Base-by-base conservation (phyloP, 2,329 filamentous ascomycete genomes). In the Penicillium sp. region DNA sequence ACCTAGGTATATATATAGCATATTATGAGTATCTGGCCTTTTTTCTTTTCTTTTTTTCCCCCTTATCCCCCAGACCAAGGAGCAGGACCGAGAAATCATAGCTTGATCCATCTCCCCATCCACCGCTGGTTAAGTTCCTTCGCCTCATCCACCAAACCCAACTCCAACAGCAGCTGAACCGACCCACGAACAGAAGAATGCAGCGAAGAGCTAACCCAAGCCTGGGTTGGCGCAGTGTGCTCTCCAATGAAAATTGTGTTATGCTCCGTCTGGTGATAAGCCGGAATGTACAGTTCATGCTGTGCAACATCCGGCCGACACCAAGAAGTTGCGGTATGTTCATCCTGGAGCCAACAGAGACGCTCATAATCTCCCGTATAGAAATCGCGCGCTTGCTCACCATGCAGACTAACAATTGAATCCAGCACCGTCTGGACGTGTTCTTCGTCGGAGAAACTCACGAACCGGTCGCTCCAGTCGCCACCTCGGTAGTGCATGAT, bases 121-220 rank as follows among this genome's bases (percentile, higher is more conserved):
- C 82, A 85, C 52, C 77, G 77, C 33, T 79, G 70, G 8, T 78
- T 79, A 6, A 83, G 71, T 43, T 75, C 67, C 68, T 85, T 85
- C 2, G 83, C 83, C 67, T 85, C 83, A 59, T 86, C 82, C 0
- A 85, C 81, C 41, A 86, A 65, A 0, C 83, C 83, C 63, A 85
- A 68, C 57, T 80, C 76, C 63, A 63, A 52, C 10, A 68, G 53
- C 32, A 68, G 45, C 51, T 69, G 64, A 4, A 67, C 51, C 5
- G 56, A 53, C 8, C 66, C 66, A 15, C 62, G 51, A 15, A 64
- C 57, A 28, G 62, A 54, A n/a, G 62, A 66, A 12, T 67, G 56
- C 21, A 67, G 43, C 3, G 60, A 58, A 13, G 60, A 63, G 41
- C 60, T 62, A 17, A 65, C 61, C 64, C 64, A 68, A 3, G 64